Conservation (phyloP, 2,329 filamentous ascomycete species). For the Colletotrichum scovillei region DNA sequence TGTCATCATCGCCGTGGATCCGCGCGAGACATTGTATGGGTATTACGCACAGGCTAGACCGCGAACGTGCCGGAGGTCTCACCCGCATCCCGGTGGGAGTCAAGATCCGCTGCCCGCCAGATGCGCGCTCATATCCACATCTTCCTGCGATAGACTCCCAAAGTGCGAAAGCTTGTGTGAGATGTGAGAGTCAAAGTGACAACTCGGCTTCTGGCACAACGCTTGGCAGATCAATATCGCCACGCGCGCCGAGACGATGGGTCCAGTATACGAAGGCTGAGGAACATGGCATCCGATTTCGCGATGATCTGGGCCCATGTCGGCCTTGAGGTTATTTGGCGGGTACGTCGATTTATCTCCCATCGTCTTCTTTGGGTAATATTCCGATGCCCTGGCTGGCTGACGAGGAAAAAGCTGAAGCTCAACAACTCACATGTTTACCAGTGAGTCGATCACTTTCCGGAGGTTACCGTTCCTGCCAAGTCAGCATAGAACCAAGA, state of each 20-base stretch:
- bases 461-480: too few species aligned
- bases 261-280: neutral
- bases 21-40: conserved; percentile 21
- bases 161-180: neutral
- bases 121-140: neutral
- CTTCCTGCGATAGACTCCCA: neutral
- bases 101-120: neutral
- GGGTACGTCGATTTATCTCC: neutral
- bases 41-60: conserved; percentile 7
- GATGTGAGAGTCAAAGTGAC: neutral
- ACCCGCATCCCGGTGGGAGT: neutral
- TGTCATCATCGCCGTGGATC: conserved; percentile 13
- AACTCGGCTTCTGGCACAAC: neutral
- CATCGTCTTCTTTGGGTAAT: neutral
- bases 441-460: neutral
- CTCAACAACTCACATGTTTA: neutral
- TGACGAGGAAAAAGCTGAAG: neutral
- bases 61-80: conserved; percentile 15
- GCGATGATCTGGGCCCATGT: neutral
- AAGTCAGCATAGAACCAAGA: neutral
- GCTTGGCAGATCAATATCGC: neutral
- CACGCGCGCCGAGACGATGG: neutral
- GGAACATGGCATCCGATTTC: neutral
- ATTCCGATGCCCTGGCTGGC: neutral
- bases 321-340: neutral